Evolutionary conservation across 352 stramenopile genomes (phyloP).

Genomic region (Pythium myriotylum): DNA sequence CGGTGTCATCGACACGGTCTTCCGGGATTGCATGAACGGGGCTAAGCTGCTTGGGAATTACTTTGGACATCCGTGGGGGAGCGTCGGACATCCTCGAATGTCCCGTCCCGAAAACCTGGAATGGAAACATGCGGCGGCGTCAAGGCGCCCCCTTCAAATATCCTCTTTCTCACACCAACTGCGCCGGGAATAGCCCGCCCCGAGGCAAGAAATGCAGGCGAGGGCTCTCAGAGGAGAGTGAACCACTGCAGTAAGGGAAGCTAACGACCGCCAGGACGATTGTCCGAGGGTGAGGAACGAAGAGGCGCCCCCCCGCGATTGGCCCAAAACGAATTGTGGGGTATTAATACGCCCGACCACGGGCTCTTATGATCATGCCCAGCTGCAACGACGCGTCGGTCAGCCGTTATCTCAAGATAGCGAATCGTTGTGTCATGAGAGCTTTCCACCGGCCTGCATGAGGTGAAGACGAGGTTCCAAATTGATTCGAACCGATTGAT

Average conservation of each 20-base stretch:
- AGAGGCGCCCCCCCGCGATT: constrained; percentile 3
- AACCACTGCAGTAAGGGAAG: background rate
- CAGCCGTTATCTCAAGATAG: too few species aligned
- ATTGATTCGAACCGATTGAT: too few species aligned
- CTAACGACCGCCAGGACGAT: background rate
- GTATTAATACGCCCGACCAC: constrained; percentile 12
- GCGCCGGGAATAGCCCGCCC: constrained; percentile 2
- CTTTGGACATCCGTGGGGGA: constrained; percentile 74
- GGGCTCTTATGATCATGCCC: background rate
- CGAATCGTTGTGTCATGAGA: too few species aligned
- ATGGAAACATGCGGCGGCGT: constrained; percentile 58
- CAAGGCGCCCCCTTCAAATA: constrained; percentile 1
- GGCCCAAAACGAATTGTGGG: background rate
- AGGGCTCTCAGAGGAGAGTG: constrained; percentile 14
- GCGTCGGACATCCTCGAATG: constrained; percentile 79
- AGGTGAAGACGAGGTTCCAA: too few species aligned
- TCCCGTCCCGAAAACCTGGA: constrained; percentile 70
- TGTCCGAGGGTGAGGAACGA: background rate
- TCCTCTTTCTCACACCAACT: constrained; percentile 6
- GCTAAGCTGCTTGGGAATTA: constrained; percentile 59
- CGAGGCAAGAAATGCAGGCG: background rate
- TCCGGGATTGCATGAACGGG: constrained; percentile 20
- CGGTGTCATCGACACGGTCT: constrained; percentile 30
- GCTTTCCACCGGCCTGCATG: too few species aligned
- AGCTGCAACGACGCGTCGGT: background rate